Percentiles rank a stretch among this genome's conserved stretches.
Evolutionary conservation across 805 yeast species (phyloP).

Genomic region (Pachysolen tannophilus): DNA sequence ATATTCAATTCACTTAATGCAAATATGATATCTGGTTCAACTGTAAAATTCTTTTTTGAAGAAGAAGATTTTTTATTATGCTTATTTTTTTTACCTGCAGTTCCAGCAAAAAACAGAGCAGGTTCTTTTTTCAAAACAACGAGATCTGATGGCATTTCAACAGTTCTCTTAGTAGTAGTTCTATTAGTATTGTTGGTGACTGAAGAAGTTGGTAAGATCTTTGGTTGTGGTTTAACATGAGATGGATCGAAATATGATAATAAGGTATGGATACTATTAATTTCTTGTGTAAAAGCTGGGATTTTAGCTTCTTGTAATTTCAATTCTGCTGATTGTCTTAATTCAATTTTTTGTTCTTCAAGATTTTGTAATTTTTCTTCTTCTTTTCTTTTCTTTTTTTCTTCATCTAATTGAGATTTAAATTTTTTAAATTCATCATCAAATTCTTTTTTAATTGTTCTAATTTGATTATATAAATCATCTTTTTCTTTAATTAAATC

Average conservation of each 20-base stretch:
- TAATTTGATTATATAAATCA: slow-evolving; percentile 56
- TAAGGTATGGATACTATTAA: slow-evolving; percentile 65
- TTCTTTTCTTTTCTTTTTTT: slow-evolving; percentile 58
- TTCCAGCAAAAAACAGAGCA: slow-evolving; percentile 48
- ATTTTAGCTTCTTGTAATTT: slow-evolving; percentile 59
- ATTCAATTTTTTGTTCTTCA: slow-evolving; percentile 44
- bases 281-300: slow-evolving; percentile 83
- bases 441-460: slow-evolving; percentile 63
- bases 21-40: slow-evolving; percentile 76
- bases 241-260: slow-evolving; percentile 72
- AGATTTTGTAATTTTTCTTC: slow-evolving; percentile 48
- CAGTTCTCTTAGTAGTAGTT: slow-evolving; percentile 31
- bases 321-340: slow-evolving; percentile 54
- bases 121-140: slow-evolving; percentile 58
- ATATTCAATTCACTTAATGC: slow-evolving; percentile 70
- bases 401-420: slow-evolving; percentile 59
- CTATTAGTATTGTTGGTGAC: slow-evolving; percentile 5
- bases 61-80: slow-evolving; percentile 26
- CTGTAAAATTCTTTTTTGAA: slow-evolving; percentile 44
- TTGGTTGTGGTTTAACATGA: slow-evolving; percentile 47
- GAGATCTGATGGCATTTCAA: slow-evolving; percentile 58
- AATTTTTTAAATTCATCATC: slow-evolving; percentile 69
- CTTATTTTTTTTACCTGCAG: slow-evolving; percentile 40
- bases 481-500: slow-evolving; percentile 62
- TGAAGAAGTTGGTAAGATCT: slow-evolving; percentile 12